These are phyloP conservation scores for Penicillium lividum DNA, from an alignment of 495 filamentous ascomycete species.

Conservation along the genomic window DNA sequence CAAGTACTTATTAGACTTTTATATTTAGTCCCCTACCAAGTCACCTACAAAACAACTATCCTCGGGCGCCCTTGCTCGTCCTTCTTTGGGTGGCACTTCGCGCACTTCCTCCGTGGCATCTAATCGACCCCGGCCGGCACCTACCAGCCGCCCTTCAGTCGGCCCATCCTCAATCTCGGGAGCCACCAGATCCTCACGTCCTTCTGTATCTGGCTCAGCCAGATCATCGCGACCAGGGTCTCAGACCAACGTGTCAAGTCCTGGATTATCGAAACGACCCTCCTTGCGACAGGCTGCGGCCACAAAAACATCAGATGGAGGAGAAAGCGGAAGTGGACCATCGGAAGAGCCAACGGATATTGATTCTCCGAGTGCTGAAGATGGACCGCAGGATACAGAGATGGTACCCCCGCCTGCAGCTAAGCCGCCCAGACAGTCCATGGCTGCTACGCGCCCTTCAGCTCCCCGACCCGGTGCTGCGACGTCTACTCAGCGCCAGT, in stretches of 20 bases:
- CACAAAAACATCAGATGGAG: constrained; percentile 33
- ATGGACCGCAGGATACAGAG: constrained; percentile 21
- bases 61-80: constrained; percentile 51
- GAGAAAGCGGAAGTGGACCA: constrained; percentile 26
- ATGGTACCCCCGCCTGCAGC: constrained; percentile 11
- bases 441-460: constrained; percentile 27
- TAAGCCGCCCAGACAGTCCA: constrained; percentile 36
- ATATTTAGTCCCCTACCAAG: constrained; percentile 68
- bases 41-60: constrained; percentile 78
- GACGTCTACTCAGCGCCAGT: constrained; percentile 31
- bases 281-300: constrained; percentile 36
- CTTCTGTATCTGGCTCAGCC: constrained; percentile 39
- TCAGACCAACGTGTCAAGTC: constrained; percentile 26
- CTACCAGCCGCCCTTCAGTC: constrained; percentile 63
- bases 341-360: constrained; percentile 37
- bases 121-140: constrained; percentile 54
- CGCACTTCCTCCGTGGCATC: constrained; percentile 42
- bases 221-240: constrained; percentile 39
- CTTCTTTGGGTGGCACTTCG: constrained; percentile 53
- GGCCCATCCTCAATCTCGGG: constrained; percentile 56
- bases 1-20: constrained; percentile 12
- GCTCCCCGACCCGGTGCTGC: constrained; percentile 27
- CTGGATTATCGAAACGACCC: constrained; percentile 39
- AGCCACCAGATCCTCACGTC: constrained; percentile 35
- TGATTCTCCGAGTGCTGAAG: constrained; percentile 28